Percentiles rank a stretch among this genome's conserved stretches.
These are phyloP conservation scores for Xylariales sp. DNA, from an alignment of 2,329 filamentous ascomycete genomes.

Conservation along the genomic window DNA sequence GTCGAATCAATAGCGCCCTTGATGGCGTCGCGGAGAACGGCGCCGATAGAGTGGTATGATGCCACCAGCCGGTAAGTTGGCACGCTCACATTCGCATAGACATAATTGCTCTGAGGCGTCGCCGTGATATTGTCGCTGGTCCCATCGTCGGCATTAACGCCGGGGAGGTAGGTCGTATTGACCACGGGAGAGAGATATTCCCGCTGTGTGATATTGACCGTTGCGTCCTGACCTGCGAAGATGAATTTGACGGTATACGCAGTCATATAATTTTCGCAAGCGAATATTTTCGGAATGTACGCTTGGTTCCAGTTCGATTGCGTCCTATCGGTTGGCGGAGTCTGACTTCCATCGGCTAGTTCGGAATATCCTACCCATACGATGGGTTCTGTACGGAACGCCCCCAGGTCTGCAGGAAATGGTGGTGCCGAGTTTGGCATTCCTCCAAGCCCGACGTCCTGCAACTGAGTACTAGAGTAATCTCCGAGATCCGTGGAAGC, in stretches of 20 bases:
- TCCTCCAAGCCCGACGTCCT: conserved; percentile 22
- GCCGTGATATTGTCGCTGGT: conserved; percentile 30
- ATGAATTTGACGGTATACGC: conserved; percentile 29
- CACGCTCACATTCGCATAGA: conserved; percentile 19
- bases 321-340: conserved; percentile 14
- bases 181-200: conserved; percentile 24
- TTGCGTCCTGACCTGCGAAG: conserved; percentile 25
- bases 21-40: conserved; percentile 25
- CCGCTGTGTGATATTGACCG: conserved; percentile 17
- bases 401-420: conserved; percentile 28
- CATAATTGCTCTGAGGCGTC: conserved; percentile 23
- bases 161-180: conserved; percentile 26
- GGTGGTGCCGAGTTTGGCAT: conserved; percentile 20
- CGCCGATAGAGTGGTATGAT: conserved; percentile 30
- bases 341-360: conserved; percentile 14
- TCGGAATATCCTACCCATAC: conserved; percentile 32
- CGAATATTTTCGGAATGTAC: conserved; percentile 29
- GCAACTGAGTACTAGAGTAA: conserved; percentile 25
- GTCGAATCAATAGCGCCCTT: conserved; percentile 26
- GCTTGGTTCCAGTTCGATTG: conserved; percentile 23
- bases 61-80: conserved; percentile 24
- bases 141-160: conserved; percentile 26
- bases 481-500: conserved; percentile 26
- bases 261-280: conserved; percentile 33
- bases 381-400: conserved; percentile 32